A percentile compares a stretch with the other conserved stretches of the same genome.
Evolutionary conservation across 83 land plant genomes (phyloP).

Genomic region (Picea engelmannii): DNA sequence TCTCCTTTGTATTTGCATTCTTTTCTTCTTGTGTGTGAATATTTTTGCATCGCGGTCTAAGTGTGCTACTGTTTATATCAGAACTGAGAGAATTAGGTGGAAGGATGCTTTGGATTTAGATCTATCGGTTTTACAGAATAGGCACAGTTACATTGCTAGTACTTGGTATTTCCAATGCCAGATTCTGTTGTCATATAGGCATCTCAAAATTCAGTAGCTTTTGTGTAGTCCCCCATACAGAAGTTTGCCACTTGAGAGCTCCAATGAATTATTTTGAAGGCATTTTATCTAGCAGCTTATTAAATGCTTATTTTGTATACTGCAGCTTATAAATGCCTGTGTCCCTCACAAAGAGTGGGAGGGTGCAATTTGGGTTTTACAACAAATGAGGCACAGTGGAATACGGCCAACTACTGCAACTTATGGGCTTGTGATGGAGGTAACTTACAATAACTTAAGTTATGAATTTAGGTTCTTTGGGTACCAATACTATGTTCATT

Average conservation of each 20-base stretch:
- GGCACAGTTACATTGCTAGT: not conserved
- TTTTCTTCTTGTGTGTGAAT: no score
- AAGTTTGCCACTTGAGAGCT: not conserved
- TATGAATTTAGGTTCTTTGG: not conserved
- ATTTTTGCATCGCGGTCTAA: no score
- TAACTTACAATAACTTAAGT: slow-evolving; percentile 15
- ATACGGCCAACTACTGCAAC: slow-evolving; percentile 58
- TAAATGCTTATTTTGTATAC: not conserved
- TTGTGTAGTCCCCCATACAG: not conserved
- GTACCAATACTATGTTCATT: not conserved
- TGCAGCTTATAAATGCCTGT: slow-evolving; percentile 89
- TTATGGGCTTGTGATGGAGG: slow-evolving; percentile 91
- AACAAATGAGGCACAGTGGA: slow-evolving; percentile 49
- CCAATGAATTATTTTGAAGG: not conserved
- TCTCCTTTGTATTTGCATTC: no score
- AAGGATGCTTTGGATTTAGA: not conserved
- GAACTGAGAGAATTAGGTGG: not conserved
- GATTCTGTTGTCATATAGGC: not conserved
- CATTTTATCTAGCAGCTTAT: not conserved
- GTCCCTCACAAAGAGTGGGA: slow-evolving; percentile 73
- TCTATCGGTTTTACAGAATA: not conserved
- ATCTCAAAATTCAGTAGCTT: not conserved
- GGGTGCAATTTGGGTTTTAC: slow-evolving; percentile 81
- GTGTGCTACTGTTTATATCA: no score
- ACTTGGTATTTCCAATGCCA: not conserved